Base-by-base conservation (phyloP, 2,329 filamentous ascomycete species). In the Ceratocystis eucalypticola region DNA sequence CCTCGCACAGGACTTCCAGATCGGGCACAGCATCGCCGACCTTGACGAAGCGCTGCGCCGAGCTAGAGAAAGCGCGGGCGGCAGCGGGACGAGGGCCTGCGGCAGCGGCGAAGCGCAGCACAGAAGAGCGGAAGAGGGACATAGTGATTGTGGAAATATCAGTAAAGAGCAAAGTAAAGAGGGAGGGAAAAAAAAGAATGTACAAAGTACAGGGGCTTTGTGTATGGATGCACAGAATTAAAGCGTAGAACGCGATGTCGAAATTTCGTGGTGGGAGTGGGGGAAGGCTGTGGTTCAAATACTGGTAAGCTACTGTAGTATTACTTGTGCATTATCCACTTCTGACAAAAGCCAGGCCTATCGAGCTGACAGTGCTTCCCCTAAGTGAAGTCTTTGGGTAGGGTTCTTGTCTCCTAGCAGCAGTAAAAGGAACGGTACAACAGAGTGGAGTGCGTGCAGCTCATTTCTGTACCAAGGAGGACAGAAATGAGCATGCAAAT, bases 1-100 rank as follows among this genome's bases (percentile, higher is more conserved):
- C 82, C 78, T 97, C 89, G 70, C 86, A 87, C 71, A 96, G 82
- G 62, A 89, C 85, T 70, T 91, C 85, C 67, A 93, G 77, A 76
- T 85, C 78, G 57, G 93, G 94, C 66, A 97, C 80, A 70, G 81
- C 77, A 75, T 96, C 91, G 73, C 92, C 92, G 68, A 85, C 85
- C 72, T 88, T 83, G 74, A 97, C 88, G 55, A 79, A 79, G 61
- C 80, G 80, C 61, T 82, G 76, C 28, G 46, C 55, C 45, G 86
- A 84, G 69, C 80, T 78, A 78, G 90, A 87, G 79, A 92, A 92
- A 28, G 57, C 50, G 63, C 66, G 66, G 15, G 62, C 62, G 33
- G 61, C 22, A 48, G 50, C 46, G 33, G 59, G 33, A 20, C 44
- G 41, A 41, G 55, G 66, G 48, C 48, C 48, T 46, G 57, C 62